These are phyloP conservation scores for Aspergillus kassunensis DNA, from an alignment of 495 filamentous ascomycete genomes.

Conservation along the genomic window DNA sequence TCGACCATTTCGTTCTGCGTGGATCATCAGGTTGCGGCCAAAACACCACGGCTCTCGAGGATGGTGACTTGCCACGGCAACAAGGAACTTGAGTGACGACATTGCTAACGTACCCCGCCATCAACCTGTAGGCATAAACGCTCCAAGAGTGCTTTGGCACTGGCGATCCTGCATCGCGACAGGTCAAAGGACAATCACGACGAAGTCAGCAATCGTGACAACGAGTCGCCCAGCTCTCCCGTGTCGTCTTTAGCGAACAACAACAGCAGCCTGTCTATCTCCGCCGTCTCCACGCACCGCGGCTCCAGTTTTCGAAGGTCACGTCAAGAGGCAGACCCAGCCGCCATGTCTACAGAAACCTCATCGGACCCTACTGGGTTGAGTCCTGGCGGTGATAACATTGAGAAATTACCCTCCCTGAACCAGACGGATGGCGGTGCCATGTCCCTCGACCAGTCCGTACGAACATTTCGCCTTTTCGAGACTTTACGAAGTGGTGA, in stretches of 20 bases:
- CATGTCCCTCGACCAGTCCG: constrained; percentile 84
- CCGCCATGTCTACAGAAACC: constrained; percentile 23
- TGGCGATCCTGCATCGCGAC: constrained; percentile 50
- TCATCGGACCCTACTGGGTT: constrained; percentile 26
- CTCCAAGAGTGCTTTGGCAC: constrained; percentile 50
- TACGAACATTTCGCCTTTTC: constrained; percentile 88
- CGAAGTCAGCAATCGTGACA: constrained; percentile 25
- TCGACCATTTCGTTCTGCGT: not conserved
- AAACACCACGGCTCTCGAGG: not conserved
- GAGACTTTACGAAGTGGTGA: constrained; percentile 88
- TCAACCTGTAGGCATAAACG: constrained; percentile 46
- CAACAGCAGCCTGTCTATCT: constrained; percentile 17
- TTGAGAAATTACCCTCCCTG: constrained; percentile 32
- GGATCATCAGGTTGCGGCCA: not conserved
- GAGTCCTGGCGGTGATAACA: constrained; percentile 26
- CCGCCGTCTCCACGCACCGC: constrained; percentile 25
- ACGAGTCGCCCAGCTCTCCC: constrained; percentile 29
- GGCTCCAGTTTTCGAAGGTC: constrained; percentile 30
- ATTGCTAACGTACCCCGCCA: constrained; percentile 26
- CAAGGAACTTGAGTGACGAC: constrained; percentile 7
- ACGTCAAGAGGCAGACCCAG: constrained; percentile 24
- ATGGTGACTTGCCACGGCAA: not conserved
- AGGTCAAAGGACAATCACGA: constrained; percentile 38
- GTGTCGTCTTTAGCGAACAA: constrained; percentile 27
- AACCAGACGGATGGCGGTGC: constrained; percentile 27